These are phyloP conservation scores for Cladorrhinum sp. DNA, from an alignment of 2,329 filamentous ascomycete genomes.

Conservation along the genomic window DNA sequence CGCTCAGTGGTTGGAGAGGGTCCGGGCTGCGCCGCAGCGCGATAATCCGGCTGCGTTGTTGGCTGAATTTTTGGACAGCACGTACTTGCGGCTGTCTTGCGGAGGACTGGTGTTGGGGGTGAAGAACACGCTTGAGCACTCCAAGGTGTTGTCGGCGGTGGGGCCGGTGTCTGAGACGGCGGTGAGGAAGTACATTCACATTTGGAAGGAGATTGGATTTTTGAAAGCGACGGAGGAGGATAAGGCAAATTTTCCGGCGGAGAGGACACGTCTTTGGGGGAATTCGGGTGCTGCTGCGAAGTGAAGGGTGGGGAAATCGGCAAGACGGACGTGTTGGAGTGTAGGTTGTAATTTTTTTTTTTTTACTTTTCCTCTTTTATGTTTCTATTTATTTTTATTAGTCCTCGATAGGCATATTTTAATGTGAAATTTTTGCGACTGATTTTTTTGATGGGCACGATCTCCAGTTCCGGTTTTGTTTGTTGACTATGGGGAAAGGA, in stretches of 20 bases:
- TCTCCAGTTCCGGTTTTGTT: too few species aligned
- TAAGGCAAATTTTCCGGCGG: neutral
- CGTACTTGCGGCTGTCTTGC: slow-evolving; percentile 33
- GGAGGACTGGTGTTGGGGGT: slow-evolving; percentile 32
- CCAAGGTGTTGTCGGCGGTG: slow-evolving; percentile 22
- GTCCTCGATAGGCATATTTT: too few species aligned
- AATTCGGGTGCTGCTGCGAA: neutral
- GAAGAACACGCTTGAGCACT: slow-evolving; percentile 27
- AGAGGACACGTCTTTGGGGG: neutral
- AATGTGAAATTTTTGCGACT: too few species aligned
- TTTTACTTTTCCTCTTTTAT: too few species aligned
- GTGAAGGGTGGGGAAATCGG: too few species aligned
- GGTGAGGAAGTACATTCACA: slow-evolving; percentile 23
- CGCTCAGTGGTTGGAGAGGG: slow-evolving; percentile 30
- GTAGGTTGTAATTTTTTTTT: too few species aligned
- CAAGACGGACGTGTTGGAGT: too few species aligned
- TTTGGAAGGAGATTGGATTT: slow-evolving; percentile 28
- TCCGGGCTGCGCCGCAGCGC: slow-evolving; percentile 17
- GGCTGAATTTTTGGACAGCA: slow-evolving; percentile 31
- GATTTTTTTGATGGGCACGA: too few species aligned
- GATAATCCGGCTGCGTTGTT: slow-evolving; percentile 30
- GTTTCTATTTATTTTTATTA: too few species aligned
- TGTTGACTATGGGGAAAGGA: too few species aligned
- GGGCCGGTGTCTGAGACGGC: slow-evolving; percentile 25
- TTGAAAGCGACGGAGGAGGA: neutral